phyloP scores from a whole-genome alignment of 208 protist species.

The Crithidia bombi region DNA sequence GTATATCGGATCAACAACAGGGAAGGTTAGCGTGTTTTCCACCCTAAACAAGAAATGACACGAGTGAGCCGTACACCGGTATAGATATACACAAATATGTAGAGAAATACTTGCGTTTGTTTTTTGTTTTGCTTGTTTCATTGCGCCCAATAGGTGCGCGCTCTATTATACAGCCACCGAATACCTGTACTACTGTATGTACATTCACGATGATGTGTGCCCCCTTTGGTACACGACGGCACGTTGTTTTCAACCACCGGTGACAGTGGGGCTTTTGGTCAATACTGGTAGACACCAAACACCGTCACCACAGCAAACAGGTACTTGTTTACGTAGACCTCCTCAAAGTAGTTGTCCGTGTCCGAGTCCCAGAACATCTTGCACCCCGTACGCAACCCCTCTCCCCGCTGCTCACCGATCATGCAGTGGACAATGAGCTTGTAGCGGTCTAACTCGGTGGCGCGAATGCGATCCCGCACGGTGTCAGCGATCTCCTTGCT shows the following conservation, averaged over 20 bases:
- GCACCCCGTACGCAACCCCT: conserved; percentile 91
- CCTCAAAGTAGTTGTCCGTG: conserved; percentile 94
- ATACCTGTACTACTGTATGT: background rate
- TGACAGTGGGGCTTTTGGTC: too few relatives aligned
- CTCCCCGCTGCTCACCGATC: conserved; percentile 93
- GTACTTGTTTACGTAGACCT: conserved; percentile 90
- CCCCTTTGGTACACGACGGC: too few relatives aligned
- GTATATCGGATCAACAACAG: too few relatives aligned
- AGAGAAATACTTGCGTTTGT: too few relatives aligned
- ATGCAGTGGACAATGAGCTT: conserved; percentile 94
- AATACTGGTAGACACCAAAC: conserved; percentile 95
- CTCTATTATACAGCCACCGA: too few relatives aligned
- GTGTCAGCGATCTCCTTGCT: conserved; percentile 94
- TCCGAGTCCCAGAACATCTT: conserved; percentile 97
- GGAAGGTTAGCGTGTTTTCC: too few relatives aligned
- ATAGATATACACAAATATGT: too few relatives aligned
- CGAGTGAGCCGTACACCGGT: too few relatives aligned
- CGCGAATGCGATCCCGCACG: conserved; percentile 84
- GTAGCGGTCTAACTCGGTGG: conserved; percentile 90
- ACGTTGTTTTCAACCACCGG: too few relatives aligned
- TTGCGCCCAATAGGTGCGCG: too few relatives aligned
- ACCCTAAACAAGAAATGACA: too few relatives aligned
- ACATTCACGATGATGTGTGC: background rate
- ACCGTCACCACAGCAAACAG: conserved; percentile 93
- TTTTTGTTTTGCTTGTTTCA: too few relatives aligned